Percentiles rank a stretch among this genome's conserved stretches.
Conservation (phyloP, 2,329 filamentous ascomycete species). For the Penicillium sp. region DNA sequence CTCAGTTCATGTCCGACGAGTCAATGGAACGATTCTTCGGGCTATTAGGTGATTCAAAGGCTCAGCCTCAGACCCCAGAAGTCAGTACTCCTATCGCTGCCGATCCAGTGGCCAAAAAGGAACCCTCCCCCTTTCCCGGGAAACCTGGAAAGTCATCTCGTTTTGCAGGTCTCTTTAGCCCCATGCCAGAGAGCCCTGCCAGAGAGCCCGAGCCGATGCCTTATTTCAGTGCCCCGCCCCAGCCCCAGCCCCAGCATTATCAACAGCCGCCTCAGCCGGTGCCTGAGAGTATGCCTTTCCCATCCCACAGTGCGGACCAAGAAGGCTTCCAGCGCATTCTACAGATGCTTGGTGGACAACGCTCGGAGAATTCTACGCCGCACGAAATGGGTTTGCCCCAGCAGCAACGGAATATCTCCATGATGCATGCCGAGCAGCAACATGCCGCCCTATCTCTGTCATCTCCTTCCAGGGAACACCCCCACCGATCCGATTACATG, state of each 20-base stretch:
- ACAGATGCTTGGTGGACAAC: constrained; percentile 68
- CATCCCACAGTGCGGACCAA: constrained; percentile 65
- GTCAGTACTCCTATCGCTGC: constrained; percentile 36
- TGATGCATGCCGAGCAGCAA: constrained; percentile 32
- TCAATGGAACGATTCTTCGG: constrained; percentile 77
- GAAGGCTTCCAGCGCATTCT: constrained; percentile 81
- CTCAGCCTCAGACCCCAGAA: constrained; percentile 38
- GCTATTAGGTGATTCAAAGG: constrained; percentile 53
- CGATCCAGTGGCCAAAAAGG: constrained; percentile 44
- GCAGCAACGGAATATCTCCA: constrained; percentile 30
- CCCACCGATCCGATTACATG: constrained; percentile 34
- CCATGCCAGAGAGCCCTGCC: constrained; percentile 55
- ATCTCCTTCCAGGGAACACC: constrained; percentile 33
- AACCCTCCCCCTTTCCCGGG: constrained; percentile 39
- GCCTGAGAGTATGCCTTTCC: constrained; percentile 2
- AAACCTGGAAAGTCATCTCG: constrained; percentile 71
- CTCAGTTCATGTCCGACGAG: constrained; percentile 62
- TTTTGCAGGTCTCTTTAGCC: constrained; percentile 77
- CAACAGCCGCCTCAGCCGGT: constrained; percentile 37
- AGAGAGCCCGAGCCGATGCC: constrained; percentile 32
- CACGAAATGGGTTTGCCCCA: constrained; percentile 37
- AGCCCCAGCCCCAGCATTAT: constrained; percentile 11
- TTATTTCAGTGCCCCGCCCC: constrained; percentile 17
- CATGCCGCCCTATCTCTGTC: constrained; percentile 27
- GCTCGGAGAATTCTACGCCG: constrained; percentile 46